Base-by-base conservation (phyloP, 257 asterid species). In the Nyctanthes arbortristis region DNA sequence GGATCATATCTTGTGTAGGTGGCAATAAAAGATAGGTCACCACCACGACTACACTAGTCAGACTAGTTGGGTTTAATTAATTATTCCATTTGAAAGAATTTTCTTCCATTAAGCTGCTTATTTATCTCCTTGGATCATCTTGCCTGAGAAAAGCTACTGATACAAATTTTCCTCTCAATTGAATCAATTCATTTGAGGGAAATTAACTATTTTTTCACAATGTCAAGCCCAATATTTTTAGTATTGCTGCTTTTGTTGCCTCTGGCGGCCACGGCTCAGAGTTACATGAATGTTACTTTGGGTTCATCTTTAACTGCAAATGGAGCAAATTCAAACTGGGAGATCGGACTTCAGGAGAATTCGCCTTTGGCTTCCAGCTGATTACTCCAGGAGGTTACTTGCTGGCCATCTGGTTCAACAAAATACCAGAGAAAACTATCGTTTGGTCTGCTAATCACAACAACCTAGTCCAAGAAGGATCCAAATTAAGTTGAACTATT, bases 361-460 rank as follows among this genome's bases (percentile, higher is more conserved):
- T 72, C 12, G 72, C 54, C 36, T 72, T 72, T 10, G 67, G 77
- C 4, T 72, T 72, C 40, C 20, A 4, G 14, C 43, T 7, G 30
- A 3, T 13, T 2, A 4, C 31, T 27, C 27, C 39, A 18, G 66
- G 29, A 37, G 49, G 61, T 2, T 72, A 28, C 76, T 12, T 72
- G 11, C 61, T 64, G 14, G 62, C 67, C 30, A 72, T 72, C 31
- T 56, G 71, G 72, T 72, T 72, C 77, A 65, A 72, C 54, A 56
- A 57, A 72, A 58, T 56, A 22, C 64, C 37, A 4, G 62, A 65
- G 10, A 72, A 16, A 56, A 72, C 71, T 27, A 8, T 65, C 11
- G 30, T 65, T 57, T 72, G 77, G 77, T 72, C 77, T 5, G 72
- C 72, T 28, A 72, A 72, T 31, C 34, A 72, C 4, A 5, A 72